Base-by-base conservation (phyloP, 1,284 basidiomycete species). In the Amylostereum areolatum region DNA sequence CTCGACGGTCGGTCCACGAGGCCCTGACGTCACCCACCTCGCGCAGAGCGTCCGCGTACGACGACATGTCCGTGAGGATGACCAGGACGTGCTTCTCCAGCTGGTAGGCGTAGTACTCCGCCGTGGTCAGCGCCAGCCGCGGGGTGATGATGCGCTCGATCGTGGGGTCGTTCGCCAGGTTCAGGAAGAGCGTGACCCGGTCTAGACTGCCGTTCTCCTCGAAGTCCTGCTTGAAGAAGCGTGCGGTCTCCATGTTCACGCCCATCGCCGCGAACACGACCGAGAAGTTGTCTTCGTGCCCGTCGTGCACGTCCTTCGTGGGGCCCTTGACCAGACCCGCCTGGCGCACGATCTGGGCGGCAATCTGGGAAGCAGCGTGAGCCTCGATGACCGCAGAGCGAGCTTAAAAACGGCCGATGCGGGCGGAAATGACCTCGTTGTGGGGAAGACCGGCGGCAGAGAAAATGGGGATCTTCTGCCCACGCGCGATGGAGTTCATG, bases 251-350 rank as follows among this genome's bases (percentile, higher is more conserved):
- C 94, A 97, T 97, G 76, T 99, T 99, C 62, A 97, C 97, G 83
- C 97, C 97, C 97, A 99, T 99, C 40, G 97, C 97, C 48, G 94
- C 97, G 66, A 99, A 99, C 48, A 99, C 97, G 63, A 99, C 96
- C 47, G 92, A 96, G 80, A 99, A 99, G 72, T 99, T 99, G 75
- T 99, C 97, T 77, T 97, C 96, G 72, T 99, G 97, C 45, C 94
- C 97, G 67, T 99, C 97, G 66, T 96, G 94, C 27, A 97, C 93
- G 61, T 92, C 94, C 72, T 99, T 98, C 50, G 89, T 92, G 8
- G 95, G 94, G 41, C 87, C 78, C 71, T 95, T 94, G 62, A 99
- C 96, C 52, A 99, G 77, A 59, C 97, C 97, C 36, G 96, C 93
- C 76, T 99, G 97, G 66, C 96, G 92, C 76, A 98, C 97, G 65